Evolutionary conservation across 805 yeast species (phyloP).

Genomic region (Yarrowia keelungensis): DNA sequence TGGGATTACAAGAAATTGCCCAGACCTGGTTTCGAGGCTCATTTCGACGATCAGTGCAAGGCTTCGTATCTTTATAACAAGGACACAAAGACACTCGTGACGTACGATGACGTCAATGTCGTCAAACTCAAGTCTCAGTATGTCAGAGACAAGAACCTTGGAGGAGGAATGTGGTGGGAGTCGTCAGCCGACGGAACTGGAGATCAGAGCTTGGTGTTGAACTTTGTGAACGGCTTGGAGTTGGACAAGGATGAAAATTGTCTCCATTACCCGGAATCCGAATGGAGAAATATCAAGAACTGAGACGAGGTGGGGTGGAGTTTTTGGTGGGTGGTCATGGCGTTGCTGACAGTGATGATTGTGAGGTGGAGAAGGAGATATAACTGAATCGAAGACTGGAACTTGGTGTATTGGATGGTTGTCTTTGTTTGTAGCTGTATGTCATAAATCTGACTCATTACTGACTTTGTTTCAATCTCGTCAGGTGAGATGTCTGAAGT

Average conservation of each 20-base stretch:
- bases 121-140: constrained; percentile 66
- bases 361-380: background rate
- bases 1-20: constrained; percentile 67
- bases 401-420: too few species aligned
- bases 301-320: background rate
- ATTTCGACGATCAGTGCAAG: constrained; percentile 59
- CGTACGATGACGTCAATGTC: constrained; percentile 70
- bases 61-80: constrained; percentile 62
- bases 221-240: constrained; percentile 41
- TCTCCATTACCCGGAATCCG: constrained; percentile 36
- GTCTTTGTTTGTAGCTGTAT: too few species aligned
- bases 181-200: constrained; percentile 57
- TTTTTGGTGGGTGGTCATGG: background rate
- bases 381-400: too few species aligned
- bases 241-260: constrained; percentile 40
- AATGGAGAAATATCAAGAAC: constrained; percentile 35
- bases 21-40: constrained; percentile 54
- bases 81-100: constrained; percentile 53
- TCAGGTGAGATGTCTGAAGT: too few species aligned
- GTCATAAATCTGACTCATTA: too few species aligned
- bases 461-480: too few species aligned
- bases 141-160: constrained; percentile 58
- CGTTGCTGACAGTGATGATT: background rate
- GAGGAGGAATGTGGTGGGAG: constrained; percentile 97
- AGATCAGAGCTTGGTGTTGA: constrained; percentile 42